phyloP scores from a whole-genome alignment of 2,329 filamentous ascomycete species.

The Mollisia scopiformis region DNA sequence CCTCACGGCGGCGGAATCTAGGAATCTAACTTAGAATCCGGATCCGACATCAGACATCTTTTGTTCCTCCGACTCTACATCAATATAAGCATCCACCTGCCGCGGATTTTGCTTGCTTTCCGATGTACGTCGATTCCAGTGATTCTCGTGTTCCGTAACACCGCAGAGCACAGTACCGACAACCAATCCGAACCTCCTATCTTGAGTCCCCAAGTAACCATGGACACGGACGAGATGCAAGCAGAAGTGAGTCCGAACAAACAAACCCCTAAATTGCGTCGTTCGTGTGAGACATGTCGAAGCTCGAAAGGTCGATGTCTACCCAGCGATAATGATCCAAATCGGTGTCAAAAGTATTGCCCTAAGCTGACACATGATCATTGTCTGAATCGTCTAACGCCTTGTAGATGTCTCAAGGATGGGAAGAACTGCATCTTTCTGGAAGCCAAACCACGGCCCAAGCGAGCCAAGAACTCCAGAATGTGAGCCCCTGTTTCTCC shows the following conservation, averaged over 20 bases:
- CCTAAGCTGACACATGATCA: background rate
- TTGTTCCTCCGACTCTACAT: background rate
- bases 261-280: slow-evolving; percentile 11
- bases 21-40: slow-evolving; percentile 1
- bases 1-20: background rate
- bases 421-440: slow-evolving; percentile 44
- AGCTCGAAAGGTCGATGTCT: slow-evolving; percentile 57
- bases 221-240: background rate
- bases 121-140: background rate
- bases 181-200: background rate
- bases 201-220: background rate
- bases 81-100: background rate
- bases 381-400: background rate
- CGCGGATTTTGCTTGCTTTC: background rate
- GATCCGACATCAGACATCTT: background rate
- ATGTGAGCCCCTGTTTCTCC: background rate
- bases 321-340: slow-evolving; percentile 45
- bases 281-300: slow-evolving; percentile 55
- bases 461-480: slow-evolving; percentile 47
- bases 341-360: slow-evolving; percentile 55
- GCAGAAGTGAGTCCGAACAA: background rate
- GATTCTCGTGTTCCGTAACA: background rate
- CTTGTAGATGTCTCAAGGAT: slow-evolving; percentile 21
- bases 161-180: background rate
- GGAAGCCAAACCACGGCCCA: slow-evolving; percentile 50